Percentiles rank a stretch among this genome's conserved stretches.
phyloP scores from a whole-genome alignment of 352 stramenopile genomes.

The Pythium brachiatum region DNA sequence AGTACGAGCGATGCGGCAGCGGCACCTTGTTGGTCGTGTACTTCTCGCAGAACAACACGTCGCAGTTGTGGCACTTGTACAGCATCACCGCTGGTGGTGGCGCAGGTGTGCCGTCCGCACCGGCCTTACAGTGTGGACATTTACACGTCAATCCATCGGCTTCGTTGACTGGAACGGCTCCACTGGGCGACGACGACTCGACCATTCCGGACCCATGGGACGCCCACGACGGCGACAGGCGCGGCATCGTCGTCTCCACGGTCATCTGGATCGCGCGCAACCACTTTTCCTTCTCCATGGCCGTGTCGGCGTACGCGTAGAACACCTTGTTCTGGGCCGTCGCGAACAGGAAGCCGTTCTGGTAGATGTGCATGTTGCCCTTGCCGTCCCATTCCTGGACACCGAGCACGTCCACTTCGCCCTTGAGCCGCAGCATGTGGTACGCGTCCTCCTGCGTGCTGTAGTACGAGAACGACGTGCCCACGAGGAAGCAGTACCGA shows the following conservation, averaged over 20 bases:
- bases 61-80: conserved; percentile 84
- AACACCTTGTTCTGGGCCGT: conserved; percentile 89
- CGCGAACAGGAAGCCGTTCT: conserved; percentile 86
- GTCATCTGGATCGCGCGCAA: conserved; percentile 85
- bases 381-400: conserved; percentile 92
- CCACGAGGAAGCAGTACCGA: conserved; percentile 86
- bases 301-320: conserved; percentile 84
- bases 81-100: conserved; percentile 43
- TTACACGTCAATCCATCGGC: conserved; percentile 57
- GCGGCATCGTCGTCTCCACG: conserved; percentile 79
- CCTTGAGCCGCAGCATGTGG: conserved; percentile 84
- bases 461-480: conserved; percentile 88
- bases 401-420: conserved; percentile 84
- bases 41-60: conserved; percentile 74
- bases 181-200: conserved; percentile 55
- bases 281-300: conserved; percentile 91
- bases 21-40: conserved; percentile 81
- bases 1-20: conserved; percentile 73
- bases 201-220: conserved; percentile 38
- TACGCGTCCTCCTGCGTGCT: conserved; percentile 91
- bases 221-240: conserved; percentile 40
- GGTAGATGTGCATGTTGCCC: conserved; percentile 91
- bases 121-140: conserved; percentile 55
- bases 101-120: conserved; percentile 33
- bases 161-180: conserved; percentile 45